A percentile compares a stretch with the other conserved stretches of the same genome.
These are phyloP conservation scores for Pleurotus tuoliensis DNA, from an alignment of 768 basidiomycete species.

Conservation along the genomic window DNA sequence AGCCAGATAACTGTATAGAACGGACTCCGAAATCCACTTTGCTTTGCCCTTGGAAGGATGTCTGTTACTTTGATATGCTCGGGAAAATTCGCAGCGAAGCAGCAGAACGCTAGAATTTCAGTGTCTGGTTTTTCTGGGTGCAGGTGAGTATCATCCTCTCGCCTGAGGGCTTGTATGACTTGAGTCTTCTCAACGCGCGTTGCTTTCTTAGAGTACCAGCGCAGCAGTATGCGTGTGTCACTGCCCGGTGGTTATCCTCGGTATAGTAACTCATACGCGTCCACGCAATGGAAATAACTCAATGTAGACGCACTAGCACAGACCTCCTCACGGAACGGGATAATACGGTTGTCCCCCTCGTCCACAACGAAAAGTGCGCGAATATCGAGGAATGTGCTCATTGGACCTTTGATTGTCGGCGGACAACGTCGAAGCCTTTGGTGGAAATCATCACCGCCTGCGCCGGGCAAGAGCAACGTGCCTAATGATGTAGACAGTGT, in stretches of 20 bases:
- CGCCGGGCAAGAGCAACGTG: background rate
- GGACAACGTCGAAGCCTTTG: slow-evolving; percentile 2
- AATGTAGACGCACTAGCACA: background rate
- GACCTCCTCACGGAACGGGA: background rate
- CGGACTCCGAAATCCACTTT: no score
- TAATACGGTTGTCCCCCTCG: no score
- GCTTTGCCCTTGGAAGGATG: background rate
- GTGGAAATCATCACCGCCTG: slow-evolving; percentile 4
- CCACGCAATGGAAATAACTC: background rate
- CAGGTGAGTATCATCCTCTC: background rate
- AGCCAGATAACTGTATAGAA: no score
- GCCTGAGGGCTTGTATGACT: background rate
- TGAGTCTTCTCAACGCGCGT: background rate
- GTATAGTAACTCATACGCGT: background rate
- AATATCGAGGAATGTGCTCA: no score
- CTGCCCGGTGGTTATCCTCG: background rate
- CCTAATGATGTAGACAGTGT: background rate
- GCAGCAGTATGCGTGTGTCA: background rate
- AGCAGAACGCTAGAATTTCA: background rate
- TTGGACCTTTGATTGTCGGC: background rate
- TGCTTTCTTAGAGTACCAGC: background rate
- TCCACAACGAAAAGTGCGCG: no score
- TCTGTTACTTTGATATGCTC: background rate
- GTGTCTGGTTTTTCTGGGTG: background rate
- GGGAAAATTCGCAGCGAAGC: background rate